Evolutionary conservation across 2,329 filamentous ascomycete genomes (phyloP), one percentile per base, ranked within the genome.

Genomic region (Dactylellina leptospora): DNA sequence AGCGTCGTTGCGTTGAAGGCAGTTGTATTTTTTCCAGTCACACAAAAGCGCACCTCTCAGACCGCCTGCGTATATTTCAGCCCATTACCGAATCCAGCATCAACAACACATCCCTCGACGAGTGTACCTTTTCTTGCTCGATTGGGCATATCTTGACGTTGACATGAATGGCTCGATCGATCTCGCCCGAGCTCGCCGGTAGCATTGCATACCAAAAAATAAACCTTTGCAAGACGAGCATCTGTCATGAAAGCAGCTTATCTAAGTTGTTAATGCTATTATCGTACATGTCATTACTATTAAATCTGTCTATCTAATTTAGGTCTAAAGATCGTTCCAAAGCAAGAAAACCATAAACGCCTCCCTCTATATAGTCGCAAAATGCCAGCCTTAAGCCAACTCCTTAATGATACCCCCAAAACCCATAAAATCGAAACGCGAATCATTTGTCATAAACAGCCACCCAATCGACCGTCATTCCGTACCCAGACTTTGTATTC

Each of bases 391-490:
- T n/a, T n/a, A n/a, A 33, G 6, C 1, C 10, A 45, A 20, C 10
- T 1, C 40, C n/a, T 4, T 20, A 22, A 45, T 5, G 8, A 44
- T 8, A 22, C 3, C 40, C 40, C 16, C 40, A 18, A 22, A 45
- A 45, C 6, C 2, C 4, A 45, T 5, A 20, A 22, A 10, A 22
- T 9, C 16, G 16, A 25, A 51, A 30, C 25, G 33, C 16, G 38
- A 11, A 8, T 63, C 18, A 60, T 11, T 47, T 69, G 23, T 77
- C 78, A 74, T 77, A 81, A 11, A 80, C 79, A 10, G 77, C 80
- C 11, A 82, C 79, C 73, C 81, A 81, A 51, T 80, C 78, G 13
- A 82, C 77, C 74, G 81, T 78, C 78, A 82, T 79, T 4, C 75
- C 76, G 3, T 73, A 56, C 0, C 80, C 81, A 4, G 77, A 79